Evolutionary conservation across 2,329 filamentous ascomycete species (phyloP).

Genomic region (Colletotrichum tofieldiae): DNA sequence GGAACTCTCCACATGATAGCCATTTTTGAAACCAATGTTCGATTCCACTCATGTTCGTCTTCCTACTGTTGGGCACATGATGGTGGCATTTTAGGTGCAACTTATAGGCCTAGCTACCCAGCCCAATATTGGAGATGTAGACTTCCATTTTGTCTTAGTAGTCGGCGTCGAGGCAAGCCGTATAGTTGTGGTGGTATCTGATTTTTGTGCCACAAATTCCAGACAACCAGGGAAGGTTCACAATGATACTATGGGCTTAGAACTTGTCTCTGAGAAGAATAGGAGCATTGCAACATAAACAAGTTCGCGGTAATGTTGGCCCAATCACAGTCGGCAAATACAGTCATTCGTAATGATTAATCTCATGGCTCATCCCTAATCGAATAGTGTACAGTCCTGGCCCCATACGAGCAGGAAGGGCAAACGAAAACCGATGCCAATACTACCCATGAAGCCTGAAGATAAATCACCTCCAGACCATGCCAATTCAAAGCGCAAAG

Average conservation of each 20-base stretch:
- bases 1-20: not conserved
- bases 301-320: fast-evolving
- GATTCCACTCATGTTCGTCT: too few species aligned
- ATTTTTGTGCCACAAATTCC: too few species aligned
- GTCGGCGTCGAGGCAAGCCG: not conserved
- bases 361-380: conserved; percentile 30
- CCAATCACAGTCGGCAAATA: too few species aligned
- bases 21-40: too few species aligned
- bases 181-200: too few species aligned
- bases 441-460: not conserved
- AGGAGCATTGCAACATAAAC: too few species aligned
- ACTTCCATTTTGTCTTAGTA: not conserved
- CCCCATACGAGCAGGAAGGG: not conserved
- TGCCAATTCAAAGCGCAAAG: conserved; percentile 28
- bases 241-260: too few species aligned
- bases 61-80: fast-evolving
- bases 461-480: conserved; percentile 21
- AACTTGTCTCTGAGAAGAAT: too few species aligned
- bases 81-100: not conserved
- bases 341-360: conserved; percentile 1
- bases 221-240: too few species aligned
- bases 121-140: not conserved
- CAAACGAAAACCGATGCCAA: conserved; percentile 20
- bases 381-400: conserved; percentile 39
- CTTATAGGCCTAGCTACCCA: not conserved